A percentile compares a stretch with the other conserved stretches of the same genome.
Conservation (phyloP, 345 rosid genomes). For the Populus davidiana region DNA sequence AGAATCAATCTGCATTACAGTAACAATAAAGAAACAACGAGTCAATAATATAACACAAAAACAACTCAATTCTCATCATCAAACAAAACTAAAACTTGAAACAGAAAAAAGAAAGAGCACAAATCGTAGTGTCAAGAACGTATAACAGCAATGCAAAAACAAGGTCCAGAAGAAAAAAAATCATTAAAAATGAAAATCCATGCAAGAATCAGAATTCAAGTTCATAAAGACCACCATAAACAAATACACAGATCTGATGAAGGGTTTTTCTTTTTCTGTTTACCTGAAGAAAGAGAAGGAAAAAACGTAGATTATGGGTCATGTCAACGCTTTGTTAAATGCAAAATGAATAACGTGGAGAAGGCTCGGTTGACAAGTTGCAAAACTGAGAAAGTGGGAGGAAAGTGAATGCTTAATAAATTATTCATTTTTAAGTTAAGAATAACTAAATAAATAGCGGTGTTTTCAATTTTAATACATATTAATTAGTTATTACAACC, state of each 20-base stretch:
- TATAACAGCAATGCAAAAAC: conserved; percentile 6
- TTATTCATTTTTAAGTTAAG: neutral
- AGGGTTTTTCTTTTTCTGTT: neutral
- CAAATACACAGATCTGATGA: conserved; percentile 23
- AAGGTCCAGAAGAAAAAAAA: neutral
- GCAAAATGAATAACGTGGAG: neutral
- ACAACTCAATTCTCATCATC: neutral
- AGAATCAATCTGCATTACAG: conserved; percentile 27
- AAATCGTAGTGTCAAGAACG: neutral
- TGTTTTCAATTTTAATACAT: neutral
- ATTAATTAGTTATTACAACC: neutral
- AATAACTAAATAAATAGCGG: neutral
- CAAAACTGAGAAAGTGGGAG: neutral
- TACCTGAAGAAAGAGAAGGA: conserved; percentile 2
- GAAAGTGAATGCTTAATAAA: neutral
- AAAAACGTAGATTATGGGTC: neutral
- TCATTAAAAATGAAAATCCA: neutral
- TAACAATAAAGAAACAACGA: conserved; percentile 6
- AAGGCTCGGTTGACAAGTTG: neutral
- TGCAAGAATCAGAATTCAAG: conserved; percentile 9
- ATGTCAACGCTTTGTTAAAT: conserved; percentile 12
- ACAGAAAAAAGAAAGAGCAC: neutral
- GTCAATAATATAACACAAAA: conserved; percentile 11
- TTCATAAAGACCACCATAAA: neutral
- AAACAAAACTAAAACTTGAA: neutral